A percentile compares a stretch with the other conserved stretches of the same genome.
These are phyloP conservation scores for Onygena corvina DNA, from an alignment of 2,329 filamentous ascomycete species.

Conservation along the genomic window DNA sequence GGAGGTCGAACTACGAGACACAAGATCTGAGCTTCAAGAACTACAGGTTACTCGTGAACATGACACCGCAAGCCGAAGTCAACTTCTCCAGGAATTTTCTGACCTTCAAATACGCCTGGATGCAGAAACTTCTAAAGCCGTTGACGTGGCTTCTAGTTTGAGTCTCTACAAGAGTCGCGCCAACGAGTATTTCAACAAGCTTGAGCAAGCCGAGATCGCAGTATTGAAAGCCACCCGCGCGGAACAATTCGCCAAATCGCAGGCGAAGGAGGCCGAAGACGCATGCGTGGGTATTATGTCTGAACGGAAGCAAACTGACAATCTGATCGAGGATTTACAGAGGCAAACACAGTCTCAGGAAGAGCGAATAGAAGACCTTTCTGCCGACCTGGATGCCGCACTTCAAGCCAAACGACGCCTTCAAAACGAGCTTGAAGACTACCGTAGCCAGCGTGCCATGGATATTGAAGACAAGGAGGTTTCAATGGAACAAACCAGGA, in stretches of 20 bases:
- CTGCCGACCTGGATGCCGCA: constrained; percentile 74
- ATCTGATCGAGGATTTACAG: constrained; percentile 76
- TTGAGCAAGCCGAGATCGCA: constrained; percentile 92
- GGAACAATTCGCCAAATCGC: constrained; percentile 84
- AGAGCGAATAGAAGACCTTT: constrained; percentile 80
- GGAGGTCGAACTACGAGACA: constrained; percentile 79
- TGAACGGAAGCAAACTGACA: constrained; percentile 82
- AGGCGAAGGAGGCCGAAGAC: constrained; percentile 83
- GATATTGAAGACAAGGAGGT: constrained; percentile 95
- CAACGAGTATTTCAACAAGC: constrained; percentile 92
- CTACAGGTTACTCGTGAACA: constrained; percentile 68
- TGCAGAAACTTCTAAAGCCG: constrained; percentile 70
- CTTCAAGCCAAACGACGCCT: constrained; percentile 85
- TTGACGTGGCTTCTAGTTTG: constrained; percentile 72
- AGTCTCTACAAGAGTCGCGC: constrained; percentile 82
- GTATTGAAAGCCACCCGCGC: constrained; percentile 85
- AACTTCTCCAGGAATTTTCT: constrained; percentile 81
- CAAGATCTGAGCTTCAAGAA: constrained; percentile 71
- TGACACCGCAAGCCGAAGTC: constrained; percentile 72
- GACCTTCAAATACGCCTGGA: constrained; percentile 90
- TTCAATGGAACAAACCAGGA: constrained; percentile 89
- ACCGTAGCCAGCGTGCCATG: constrained; percentile 84
- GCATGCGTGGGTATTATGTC: constrained; percentile 82
- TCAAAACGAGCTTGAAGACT: constrained; percentile 95
- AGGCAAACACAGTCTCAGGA: constrained; percentile 80